Evolutionary conservation across 2,329 filamentous ascomycete species (phyloP), one percentile per base, ranked within the genome.

Genomic region (Biscogniauxia sp.): DNA sequence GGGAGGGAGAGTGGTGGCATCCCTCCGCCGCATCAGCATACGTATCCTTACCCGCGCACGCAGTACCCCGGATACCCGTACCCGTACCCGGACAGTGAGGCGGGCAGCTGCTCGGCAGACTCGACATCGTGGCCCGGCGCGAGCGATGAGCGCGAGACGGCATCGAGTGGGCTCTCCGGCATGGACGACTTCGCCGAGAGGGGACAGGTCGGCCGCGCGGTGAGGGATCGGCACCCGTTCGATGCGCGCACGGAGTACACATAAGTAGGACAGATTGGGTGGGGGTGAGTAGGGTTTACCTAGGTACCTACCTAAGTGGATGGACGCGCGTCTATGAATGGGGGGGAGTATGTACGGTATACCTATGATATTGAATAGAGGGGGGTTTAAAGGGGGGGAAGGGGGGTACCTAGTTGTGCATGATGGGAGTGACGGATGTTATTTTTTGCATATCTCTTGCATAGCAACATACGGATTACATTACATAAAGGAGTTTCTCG

Each of bases 101-200:
- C 63, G 45, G 54, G 58, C 1, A 68, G 66, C 26, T 63, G 63
- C 28, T 60, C 63, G 13, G 68, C 66, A 37, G 62, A 62, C 28
- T 60, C 63, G 13, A 67, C 66, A 37, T 68, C 66, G 45, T 68
- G 65, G 61, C 66, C 62, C 3, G 37, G 5, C 5, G 57, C 65
- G 11, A 66, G 56, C 57, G 53, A 69, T 49, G 49, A 63, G 63
- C 28, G 28, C 7, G 28, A 32, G 28, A 32, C 28, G 28, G 49
- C 64, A 7, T 68, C 68, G 52, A 70, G 66, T 52, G 67, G 64
- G 19, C 62, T 70, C 53, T 66, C 66, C n/a, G 61, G 67, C 17
- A 62, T 69, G 64, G 67, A 66, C 17, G 68, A 69, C 51, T 67
- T 65, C 32, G 64, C 66, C 45, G 70, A 72, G 62, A 70, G 65